Evolutionary conservation across 2,329 filamentous ascomycete genomes (phyloP).

Genomic region (Waltergamsia citrina): DNA sequence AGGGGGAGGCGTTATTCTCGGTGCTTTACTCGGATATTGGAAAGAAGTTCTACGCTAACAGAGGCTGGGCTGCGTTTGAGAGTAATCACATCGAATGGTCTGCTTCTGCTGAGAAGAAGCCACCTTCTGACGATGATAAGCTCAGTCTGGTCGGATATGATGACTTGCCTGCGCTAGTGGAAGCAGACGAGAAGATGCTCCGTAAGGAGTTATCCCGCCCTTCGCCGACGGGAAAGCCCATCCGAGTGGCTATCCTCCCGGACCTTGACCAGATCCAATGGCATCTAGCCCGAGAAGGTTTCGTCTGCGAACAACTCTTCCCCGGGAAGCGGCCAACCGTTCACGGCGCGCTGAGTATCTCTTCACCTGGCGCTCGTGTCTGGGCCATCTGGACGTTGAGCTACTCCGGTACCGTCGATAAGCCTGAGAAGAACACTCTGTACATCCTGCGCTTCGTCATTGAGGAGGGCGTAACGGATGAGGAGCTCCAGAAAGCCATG

Average conservation of each 20-base stretch:
- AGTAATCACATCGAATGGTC: constrained; percentile 63
- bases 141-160: constrained; percentile 42
- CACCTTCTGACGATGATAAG: constrained; percentile 7
- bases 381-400: constrained; percentile 68
- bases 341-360: constrained; percentile 61
- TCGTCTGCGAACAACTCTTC: constrained; percentile 57
- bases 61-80: constrained; percentile 68
- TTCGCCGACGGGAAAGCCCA: neutral
- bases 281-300: constrained; percentile 71
- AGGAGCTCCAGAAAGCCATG: constrained; percentile 42
- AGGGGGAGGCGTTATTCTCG: constrained; percentile 35
- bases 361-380: constrained; percentile 41
- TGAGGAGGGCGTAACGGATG: constrained; percentile 37
- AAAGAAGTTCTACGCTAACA: constrained; percentile 66
- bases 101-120: constrained; percentile 13
- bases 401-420: constrained; percentile 45
- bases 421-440: constrained; percentile 53
- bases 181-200: constrained; percentile 54
- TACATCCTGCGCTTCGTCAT: constrained; percentile 61
- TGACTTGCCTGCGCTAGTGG: constrained; percentile 49
- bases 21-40: constrained; percentile 84
- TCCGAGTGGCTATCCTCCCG: constrained; percentile 14
- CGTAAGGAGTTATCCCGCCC: constrained; percentile 33
- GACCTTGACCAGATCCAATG: constrained; percentile 30
- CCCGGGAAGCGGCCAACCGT: constrained; percentile 39